A percentile compares a stretch with the other conserved stretches of the same genome.
Conservation (phyloP, 306 rosid genomes). For the Acmispon strigosus region DNA sequence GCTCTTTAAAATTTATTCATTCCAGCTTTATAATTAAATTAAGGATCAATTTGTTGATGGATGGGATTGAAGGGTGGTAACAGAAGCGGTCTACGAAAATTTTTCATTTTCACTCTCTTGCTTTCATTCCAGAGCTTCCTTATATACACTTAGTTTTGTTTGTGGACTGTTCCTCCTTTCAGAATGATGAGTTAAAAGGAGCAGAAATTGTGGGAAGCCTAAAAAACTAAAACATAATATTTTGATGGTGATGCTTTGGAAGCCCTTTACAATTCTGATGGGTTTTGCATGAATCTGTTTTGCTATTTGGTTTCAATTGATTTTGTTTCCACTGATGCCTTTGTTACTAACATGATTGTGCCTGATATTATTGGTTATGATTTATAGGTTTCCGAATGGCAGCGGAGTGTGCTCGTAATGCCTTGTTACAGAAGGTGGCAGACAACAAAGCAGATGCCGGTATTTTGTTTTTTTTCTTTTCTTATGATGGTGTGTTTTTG, state of each 20-base stretch:
- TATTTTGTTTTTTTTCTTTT: slow-evolving; percentile 20
- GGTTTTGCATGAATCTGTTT: neutral
- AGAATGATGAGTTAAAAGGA: neutral
- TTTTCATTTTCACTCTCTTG: neutral
- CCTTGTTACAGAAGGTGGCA: slow-evolving; percentile 67
- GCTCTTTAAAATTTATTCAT: neutral
- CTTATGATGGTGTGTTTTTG: neutral
- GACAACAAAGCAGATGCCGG: slow-evolving; percentile 86
- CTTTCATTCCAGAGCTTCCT: neutral
- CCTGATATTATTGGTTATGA: slow-evolving; percentile 3
- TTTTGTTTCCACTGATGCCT: neutral
- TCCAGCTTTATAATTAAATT: neutral
- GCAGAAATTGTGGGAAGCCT: neutral
- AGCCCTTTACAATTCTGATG: neutral
- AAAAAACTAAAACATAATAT: neutral
- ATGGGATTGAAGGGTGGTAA: neutral
- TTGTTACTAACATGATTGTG: neutral
- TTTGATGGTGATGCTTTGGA: neutral
- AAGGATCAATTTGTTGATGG: neutral
- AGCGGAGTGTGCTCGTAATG: slow-evolving; percentile 77
- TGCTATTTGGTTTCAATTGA: neutral
- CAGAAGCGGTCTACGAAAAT: neutral
- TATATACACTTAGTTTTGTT: neutral
- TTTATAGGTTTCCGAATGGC: slow-evolving; percentile 92
- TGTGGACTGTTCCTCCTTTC: neutral